Evolutionary conservation across 1,284 basidiomycete genomes (phyloP).

Genomic region (Tylopilus orsonianus): DNA sequence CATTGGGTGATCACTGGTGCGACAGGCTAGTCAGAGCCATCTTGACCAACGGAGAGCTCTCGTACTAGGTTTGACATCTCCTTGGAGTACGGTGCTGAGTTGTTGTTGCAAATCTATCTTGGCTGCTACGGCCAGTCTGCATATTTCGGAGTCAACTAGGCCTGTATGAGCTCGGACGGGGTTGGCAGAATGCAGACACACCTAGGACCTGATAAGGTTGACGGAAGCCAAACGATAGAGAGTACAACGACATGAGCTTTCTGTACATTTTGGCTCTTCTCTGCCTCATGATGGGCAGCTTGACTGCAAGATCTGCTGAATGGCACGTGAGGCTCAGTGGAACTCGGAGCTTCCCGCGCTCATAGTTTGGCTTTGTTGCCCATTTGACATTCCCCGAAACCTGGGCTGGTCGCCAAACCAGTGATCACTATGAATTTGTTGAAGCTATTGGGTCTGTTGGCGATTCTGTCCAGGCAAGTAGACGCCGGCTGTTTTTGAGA

Average conservation of each 20-base stretch:
- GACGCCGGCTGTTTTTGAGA: background rate
- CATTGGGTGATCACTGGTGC: slow-evolving; percentile 94
- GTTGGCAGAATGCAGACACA: slow-evolving; percentile 35
- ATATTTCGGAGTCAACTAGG: slow-evolving; percentile 85
- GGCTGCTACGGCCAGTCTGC: slow-evolving; percentile 64
- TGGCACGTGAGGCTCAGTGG: too few species aligned
- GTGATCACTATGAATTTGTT: slow-evolving; percentile 24
- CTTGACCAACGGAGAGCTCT: slow-evolving; percentile 20
- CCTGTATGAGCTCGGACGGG: slow-evolving; percentile 18
- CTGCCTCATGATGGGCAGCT: slow-evolving; percentile 84
- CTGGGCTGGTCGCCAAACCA: too few species aligned
- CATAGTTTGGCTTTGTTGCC: slow-evolving; percentile 31
- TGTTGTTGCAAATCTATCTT: slow-evolving; percentile 79
- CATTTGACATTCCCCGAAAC: background rate
- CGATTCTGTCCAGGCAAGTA: slow-evolving; percentile 19
- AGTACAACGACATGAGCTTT: slow-evolving; percentile 89
- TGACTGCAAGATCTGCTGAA: too few species aligned
- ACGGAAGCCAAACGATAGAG: slow-evolving; percentile 82
- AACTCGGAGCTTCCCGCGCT: too few species aligned
- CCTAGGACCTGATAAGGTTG: slow-evolving; percentile 89
- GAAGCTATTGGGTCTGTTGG: slow-evolving; percentile 7
- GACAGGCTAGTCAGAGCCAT: slow-evolving; percentile 38
- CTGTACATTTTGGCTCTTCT: slow-evolving; percentile 91
- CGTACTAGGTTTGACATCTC: slow-evolving; percentile 86
- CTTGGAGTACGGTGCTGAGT: slow-evolving; percentile 74